Evolutionary conservation across 2,329 filamentous ascomycete genomes (phyloP), one percentile per base, ranked within the genome.

Genomic region (Fusarium sp.): DNA sequence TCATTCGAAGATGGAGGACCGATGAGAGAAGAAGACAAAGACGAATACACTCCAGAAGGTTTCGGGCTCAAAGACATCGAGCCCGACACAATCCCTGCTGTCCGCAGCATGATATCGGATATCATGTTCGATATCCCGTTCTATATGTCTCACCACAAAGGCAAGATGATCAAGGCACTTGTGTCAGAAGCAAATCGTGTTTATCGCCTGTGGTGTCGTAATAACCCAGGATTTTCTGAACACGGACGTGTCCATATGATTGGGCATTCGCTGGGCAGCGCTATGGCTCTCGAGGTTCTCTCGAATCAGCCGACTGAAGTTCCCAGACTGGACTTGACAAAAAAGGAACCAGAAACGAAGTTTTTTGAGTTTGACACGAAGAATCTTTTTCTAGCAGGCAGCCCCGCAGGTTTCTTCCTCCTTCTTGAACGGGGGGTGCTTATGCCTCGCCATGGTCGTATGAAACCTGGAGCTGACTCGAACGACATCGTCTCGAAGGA

Each of bases 41-140:
- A 79, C 9, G 79, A 83, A n/a, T 85, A 90, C 58, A 85, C 87
- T 4, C 83, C 87, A 6, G 85, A 89, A 32, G 90, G 91, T 42
- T 88, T 87, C 72, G 79, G 81, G 0, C 84, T 99, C 16, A 92
- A 95, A 73, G 95, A 98, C 73, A 98, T 99, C 71, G 97, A 97
- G 8, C 95, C 94, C 2, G 88, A 91, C 44, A 96, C 93, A 0
- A 93, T 99, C 30, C 95, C 95, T 0, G 94, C 93, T 1, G 92
- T 99, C n/a, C 91, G 96, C 47, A 93, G 92, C 76, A 90, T 99
- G 77, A 97, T 99, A 66, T 97, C 93, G 44, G 96, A 99, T 79
- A 94, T 99, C 74, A 98, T 99, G 94, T 91, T 98, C 52, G 96
- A 99, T 78, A 95, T 99, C 52, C 96, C 96, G 0, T 98, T 97